A percentile compares a stretch with the other conserved stretches of the same genome.
Conservation (phyloP, 202 grass and related monocot genomes). For the Thinopyrum obtusiflorum region DNA sequence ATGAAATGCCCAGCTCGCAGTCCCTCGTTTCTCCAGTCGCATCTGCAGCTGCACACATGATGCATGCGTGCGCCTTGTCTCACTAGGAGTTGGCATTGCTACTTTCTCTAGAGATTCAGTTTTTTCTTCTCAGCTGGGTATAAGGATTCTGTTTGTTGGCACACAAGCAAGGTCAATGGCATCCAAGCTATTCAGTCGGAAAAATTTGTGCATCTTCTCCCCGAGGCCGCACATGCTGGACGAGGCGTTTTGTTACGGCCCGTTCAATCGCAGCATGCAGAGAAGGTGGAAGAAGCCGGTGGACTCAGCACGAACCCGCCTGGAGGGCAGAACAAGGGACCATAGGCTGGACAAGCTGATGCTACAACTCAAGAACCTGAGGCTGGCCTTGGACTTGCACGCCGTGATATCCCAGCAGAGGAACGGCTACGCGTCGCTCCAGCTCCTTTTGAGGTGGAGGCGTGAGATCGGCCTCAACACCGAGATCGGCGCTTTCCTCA, state of each 20-base stretch:
- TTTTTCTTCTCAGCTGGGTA: neutral
- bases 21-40: neutral
- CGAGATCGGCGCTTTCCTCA: slow-evolving; percentile 47
- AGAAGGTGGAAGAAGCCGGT: slow-evolving; percentile 61
- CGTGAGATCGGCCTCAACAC: slow-evolving; percentile 51
- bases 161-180: neutral
- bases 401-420: slow-evolving; percentile 52
- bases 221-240: neutral
- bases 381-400: slow-evolving; percentile 36
- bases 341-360: slow-evolving; percentile 60
- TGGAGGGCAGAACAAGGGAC: slow-evolving; percentile 62
- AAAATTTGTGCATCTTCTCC: neutral
- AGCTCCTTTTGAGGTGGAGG: slow-evolving; percentile 57
- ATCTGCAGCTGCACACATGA: neutral
- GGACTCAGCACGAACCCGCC: slow-evolving; percentile 53
- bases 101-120: neutral
- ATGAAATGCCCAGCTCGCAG: slow-evolving; percentile 7
- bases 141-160: neutral
- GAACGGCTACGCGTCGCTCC: slow-evolving; percentile 52
- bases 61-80: neutral
- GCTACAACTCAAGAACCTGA: slow-evolving; percentile 51
- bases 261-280: slow-evolving; percentile 25
- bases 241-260: neutral
- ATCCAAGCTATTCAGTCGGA: neutral
- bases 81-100: neutral